Evolutionary conservation across 768 basidiomycete species (phyloP), one percentile per base, ranked within the genome.

Genomic region (Plicaturopsis crispa): DNA sequence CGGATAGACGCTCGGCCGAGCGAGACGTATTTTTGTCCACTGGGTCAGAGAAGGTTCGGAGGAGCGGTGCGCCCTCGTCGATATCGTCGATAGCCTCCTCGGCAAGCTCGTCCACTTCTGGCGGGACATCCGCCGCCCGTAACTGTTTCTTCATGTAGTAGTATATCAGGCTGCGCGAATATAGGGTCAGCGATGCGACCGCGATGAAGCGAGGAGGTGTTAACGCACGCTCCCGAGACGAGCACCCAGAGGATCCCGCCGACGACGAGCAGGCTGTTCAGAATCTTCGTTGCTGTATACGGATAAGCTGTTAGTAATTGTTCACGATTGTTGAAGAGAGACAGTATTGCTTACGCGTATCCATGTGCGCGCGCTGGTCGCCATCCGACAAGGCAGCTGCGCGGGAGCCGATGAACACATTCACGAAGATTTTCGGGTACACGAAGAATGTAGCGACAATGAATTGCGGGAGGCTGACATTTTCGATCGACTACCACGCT

Each of bases 321-420:
- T 16, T 38, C n/a, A n/a, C n/a, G n/a, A n/a, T n/a, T n/a, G n/a
- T n/a, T n/a, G n/a, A n/a, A n/a, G n/a, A n/a, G n/a, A n/a, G n/a
- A n/a, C n/a, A n/a, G n/a, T n/a, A n/a, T n/a, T 43, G 52, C 70
- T 40, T 65, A 84, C 84, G 69, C 17, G 74, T 70, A 51, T 90
- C 86, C 86, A 90, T 90, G 30, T 75, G 61, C 26, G 62, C 69
- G 32, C 88, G 72, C 43, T 79, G 75, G 48, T 81, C 71, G 24
- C 84, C 84, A 48, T 91, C 88, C 7, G 87, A 81, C 12, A 91
- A 62, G 8, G 65, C 65, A 28, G 83, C 84, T 31, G 89, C 73
- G 19, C 75, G 75, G 2, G 81, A 80, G 2, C 88, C 89, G 36
- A 90, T 76, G 58, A 89, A 88, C 11, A 81, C 76, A 42, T 84